Evolutionary conservation across 345 rosid species (phyloP), one percentile per base, ranked within the genome.

Genomic region (Brassica incana): DNA sequence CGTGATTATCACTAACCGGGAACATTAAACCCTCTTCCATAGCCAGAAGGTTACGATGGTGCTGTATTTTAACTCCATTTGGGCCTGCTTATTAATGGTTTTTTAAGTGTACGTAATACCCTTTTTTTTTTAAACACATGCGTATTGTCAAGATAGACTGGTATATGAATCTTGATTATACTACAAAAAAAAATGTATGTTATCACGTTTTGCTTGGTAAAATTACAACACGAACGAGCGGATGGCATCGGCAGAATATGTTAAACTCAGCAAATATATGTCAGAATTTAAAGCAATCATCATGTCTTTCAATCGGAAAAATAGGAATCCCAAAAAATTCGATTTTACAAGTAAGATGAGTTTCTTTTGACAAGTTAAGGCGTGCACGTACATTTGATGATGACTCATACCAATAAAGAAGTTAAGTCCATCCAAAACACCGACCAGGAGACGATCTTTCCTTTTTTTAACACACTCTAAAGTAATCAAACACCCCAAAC

Each of bases 311-410:
- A 32, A 15, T 54, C 14, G 40, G 1, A 30, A 11, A n/a, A 25
- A 23, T 10, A 25, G 5, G 15, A 11, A 35, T 8, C 30, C 11
- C n/a, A 36, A n/a, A 27, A 62, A 73, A 12, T 11, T 48, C 56
- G 56, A 48, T 48, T 48, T 48, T 23, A 65, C 10, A 69, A 36
- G 20, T 18, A 71, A 36, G 32, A 71, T 10, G 72, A 38, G 77
- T 78, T 15, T 73, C 9, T 12, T 45, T 48, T 33, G 69, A 35
- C 72, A 76, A 79, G 36, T 79, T 76, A 80, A 76, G 86, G 91
- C 90, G 84, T 87, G 90, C 88, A 69, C 79, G 65, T 66, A 68
- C 59, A 67, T 36, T 77, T 82, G 84, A 83, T 83, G 79, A 86
- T 87, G 82, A 78, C 63, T 29, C n/a, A 14, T 67, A 81, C 80